phyloP scores from a whole-genome alignment of 2,329 filamentous ascomycete species.

The Mycocentrospora acerina region DNA sequence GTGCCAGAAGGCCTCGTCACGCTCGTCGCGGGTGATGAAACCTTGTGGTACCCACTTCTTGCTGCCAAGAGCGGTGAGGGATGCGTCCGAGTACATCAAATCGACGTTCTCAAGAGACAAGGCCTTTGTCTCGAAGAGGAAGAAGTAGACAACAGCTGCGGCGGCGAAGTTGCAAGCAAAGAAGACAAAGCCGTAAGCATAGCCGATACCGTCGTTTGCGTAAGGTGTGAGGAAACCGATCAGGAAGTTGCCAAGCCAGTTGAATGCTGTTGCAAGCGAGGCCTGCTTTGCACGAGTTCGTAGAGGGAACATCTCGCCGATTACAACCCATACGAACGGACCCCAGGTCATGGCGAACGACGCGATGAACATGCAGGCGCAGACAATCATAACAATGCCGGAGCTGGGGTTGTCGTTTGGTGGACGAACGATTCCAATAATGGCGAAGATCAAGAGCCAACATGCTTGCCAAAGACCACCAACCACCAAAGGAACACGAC shows the following conservation, averaged over 20 bases:
- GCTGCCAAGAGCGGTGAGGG: constrained; percentile 30
- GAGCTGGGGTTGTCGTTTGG: constrained; percentile 44
- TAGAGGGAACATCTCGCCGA: constrained; percentile 37
- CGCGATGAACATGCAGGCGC: constrained; percentile 73
- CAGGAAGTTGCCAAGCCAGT: constrained; percentile 44
- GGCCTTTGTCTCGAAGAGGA: constrained; percentile 38
- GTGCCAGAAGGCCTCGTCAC: constrained; percentile 31
- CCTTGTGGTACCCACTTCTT: constrained; percentile 38
- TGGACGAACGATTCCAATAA: constrained; percentile 44
- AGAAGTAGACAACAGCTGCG: constrained; percentile 35
- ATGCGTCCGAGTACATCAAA: constrained; percentile 36
- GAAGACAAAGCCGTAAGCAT: constrained; percentile 39
- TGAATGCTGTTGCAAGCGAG: constrained; percentile 35
- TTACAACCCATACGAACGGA: constrained; percentile 56
- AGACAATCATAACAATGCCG: constrained; percentile 70
- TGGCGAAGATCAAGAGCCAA: constrained; percentile 63
- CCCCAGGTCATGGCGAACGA: constrained; percentile 69
- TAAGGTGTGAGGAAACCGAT: constrained; percentile 40
- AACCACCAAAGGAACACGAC: constrained; percentile 66
- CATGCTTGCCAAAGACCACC: constrained; percentile 68
- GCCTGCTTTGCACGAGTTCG: constrained; percentile 38
- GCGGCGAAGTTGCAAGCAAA: constrained; percentile 38
- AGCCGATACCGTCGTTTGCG: constrained; percentile 36
- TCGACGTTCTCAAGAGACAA: constrained; percentile 40
- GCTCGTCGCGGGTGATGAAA: constrained; percentile 31